Evolutionary conservation across 805 yeast genomes (phyloP), one percentile per base, ranked within the genome.

Genomic region (Candida boleticola): DNA sequence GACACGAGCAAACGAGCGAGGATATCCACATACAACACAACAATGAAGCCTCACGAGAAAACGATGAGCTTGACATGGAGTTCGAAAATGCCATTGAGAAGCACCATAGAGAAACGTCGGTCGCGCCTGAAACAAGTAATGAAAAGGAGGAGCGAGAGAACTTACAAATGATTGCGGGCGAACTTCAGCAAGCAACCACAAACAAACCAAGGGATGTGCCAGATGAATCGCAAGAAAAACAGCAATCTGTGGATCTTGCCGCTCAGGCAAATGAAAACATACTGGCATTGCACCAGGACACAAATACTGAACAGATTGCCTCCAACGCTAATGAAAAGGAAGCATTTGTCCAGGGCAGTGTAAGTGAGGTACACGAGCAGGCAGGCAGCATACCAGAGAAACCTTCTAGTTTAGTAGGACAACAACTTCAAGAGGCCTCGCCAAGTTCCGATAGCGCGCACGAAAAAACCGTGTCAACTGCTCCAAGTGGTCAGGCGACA

Each of bases 111-210:
- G 46, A 46, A 19, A 23, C 41, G 17, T 34, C 43, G 14, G 37
- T 26, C n/a, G 33, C 49, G 1, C 46, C 49, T 5, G 39, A 36
- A 25, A 17, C 5, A 33, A 11, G 9, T 13, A 10, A 36, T 4
- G 37, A 40, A 13, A 31, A 23, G 11, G 37, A 52, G 29, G 68
- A 63, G 36, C 52, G 53, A 27, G 57, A 48, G 34, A 53, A 57
- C 34, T 49, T 65, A 17, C 59, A 57, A 34, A 50, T 61, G 57
- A 63, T 65, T 14, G 69, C 68, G 2, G 52, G 49, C 35, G 60
- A 63, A 42, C 54, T 66, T 34, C 63, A 61, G 37, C 52, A 58
- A 13, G 69, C 69, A 5, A 61, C 69, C 2, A 53, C 57, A 5
- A 22, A 39, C 13, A 36, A 36, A 14, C 39, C 39, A 13, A n/a